Conservation (phyloP, 2,329 filamentous ascomycete species). For the Talaromyces sp. region DNA sequence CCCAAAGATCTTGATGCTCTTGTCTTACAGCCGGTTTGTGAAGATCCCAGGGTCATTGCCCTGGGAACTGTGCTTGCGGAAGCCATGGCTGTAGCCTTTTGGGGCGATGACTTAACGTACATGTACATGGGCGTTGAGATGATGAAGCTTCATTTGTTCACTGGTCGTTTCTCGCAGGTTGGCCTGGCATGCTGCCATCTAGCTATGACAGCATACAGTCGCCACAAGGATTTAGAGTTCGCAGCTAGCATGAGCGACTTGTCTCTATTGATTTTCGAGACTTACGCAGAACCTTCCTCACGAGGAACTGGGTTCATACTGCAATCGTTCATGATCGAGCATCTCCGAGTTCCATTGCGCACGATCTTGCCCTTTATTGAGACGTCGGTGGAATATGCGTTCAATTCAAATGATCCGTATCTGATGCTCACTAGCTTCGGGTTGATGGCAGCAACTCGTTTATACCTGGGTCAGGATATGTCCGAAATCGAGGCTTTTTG, state of each 20-base stretch:
- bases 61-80: conserved; percentile 57
- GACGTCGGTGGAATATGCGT: conserved; percentile 54
- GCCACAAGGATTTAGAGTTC: conserved; percentile 57
- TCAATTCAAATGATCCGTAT: conserved; percentile 58
- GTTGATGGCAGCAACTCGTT: conserved; percentile 54
- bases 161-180: conserved; percentile 56
- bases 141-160: conserved; percentile 54
- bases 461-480: conserved; percentile 58
- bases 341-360: conserved; percentile 53
- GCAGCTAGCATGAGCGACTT: conserved; percentile 54
- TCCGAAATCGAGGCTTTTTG: conserved; percentile 58
- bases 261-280: conserved; percentile 52
- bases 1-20: conserved; percentile 51
- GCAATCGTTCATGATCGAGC: conserved; percentile 60
- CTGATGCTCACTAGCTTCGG: conserved; percentile 58
- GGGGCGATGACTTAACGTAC: conserved; percentile 59
- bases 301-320: conserved; percentile 56
- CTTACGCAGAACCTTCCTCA: conserved; percentile 54
- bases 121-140: conserved; percentile 59
- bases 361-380: conserved; percentile 54
- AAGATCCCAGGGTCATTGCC: conserved; percentile 42
- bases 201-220: conserved; percentile 53
- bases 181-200: conserved; percentile 59
- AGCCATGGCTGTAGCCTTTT: conserved; percentile 57
- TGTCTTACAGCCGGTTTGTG: conserved; percentile 39